Conservation (phyloP, 306 rosid genomes). For the Mimosa bimucronata region DNA sequence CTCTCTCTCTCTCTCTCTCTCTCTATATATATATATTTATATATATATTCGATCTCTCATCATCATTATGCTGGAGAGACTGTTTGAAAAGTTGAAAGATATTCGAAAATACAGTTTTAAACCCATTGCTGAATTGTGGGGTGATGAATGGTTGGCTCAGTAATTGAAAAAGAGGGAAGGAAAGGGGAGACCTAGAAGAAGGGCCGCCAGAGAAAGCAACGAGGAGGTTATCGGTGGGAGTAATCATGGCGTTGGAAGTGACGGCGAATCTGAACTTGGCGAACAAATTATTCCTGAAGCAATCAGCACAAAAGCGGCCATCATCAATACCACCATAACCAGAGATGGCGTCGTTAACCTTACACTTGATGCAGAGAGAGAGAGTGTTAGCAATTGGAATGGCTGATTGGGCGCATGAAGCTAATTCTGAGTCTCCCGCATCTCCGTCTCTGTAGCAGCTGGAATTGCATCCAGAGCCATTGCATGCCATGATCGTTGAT, state of each 20-base stretch:
- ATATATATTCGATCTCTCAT: background rate
- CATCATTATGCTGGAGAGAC: background rate
- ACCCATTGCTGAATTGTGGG: no score
- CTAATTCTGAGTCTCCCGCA: constrained; percentile 5
- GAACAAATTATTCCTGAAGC: constrained; percentile 73
- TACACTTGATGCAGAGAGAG: constrained; percentile 79
- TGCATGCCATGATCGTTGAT: constrained; percentile 73
- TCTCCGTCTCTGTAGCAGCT: constrained; percentile 65
- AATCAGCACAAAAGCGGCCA: constrained; percentile 72
- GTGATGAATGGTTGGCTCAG: no score
- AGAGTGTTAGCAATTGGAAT: constrained; percentile 38
- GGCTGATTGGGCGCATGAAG: constrained; percentile 8
- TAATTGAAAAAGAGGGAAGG: background rate
- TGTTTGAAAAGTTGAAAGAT: background rate
- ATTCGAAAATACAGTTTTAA: background rate
- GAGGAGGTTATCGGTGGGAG: constrained; percentile 83
- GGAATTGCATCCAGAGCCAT: constrained; percentile 57
- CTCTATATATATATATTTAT: no score
- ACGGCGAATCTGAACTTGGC: constrained; percentile 86
- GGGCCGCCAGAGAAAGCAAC: constrained; percentile 98
- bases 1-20: no score
- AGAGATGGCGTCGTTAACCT: constrained; percentile 63
- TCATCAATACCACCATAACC: constrained; percentile 59
- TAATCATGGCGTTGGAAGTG: constrained; percentile 81
- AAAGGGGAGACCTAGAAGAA: constrained; percentile 68